Evolutionary conservation across 2,329 filamentous ascomycete species (phyloP).

Genomic region (Diaporthe citriasiana): DNA sequence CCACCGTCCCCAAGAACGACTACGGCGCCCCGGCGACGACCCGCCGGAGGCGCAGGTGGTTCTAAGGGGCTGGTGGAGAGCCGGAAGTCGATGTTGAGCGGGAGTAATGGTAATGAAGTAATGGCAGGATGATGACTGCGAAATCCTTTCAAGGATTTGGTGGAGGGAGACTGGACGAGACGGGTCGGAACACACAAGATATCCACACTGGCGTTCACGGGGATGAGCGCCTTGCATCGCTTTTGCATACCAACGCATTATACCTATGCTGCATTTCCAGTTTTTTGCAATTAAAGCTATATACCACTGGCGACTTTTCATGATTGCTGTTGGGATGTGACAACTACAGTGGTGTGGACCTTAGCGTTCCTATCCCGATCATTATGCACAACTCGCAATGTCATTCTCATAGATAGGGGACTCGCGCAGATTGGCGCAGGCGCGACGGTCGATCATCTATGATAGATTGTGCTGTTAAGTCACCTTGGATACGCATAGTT

Average conservation of each 20-base stretch:
- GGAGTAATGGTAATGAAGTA: neutral
- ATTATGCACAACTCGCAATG: neutral
- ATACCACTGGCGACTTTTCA: neutral
- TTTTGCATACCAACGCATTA: conserved; percentile 21
- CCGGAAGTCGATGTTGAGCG: conserved; percentile 1
- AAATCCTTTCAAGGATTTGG: neutral
- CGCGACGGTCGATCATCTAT: too few species aligned
- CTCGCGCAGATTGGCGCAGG: too few species aligned
- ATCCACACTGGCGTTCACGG: conserved; percentile 9
- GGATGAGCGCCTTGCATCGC: conserved; percentile 2
- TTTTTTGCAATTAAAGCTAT: neutral
- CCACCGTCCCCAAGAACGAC: conserved; percentile 49
- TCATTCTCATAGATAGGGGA: too few species aligned
- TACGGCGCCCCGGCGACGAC: conserved; percentile 42
- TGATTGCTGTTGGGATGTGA: neutral
- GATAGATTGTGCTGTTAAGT: too few species aligned
- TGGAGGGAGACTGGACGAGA: neutral
- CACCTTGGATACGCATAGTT: too few species aligned
- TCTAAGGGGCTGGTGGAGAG: conserved; percentile 12
- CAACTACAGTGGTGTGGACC: neutral
- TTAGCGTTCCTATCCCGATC: neutral
- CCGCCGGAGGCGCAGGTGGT: conserved; percentile 45
- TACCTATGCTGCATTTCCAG: conserved; percentile 28
- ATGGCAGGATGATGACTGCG: neutral
- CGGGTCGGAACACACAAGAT: neutral